Evolutionary conservation across 352 stramenopile species (phyloP), one percentile per base, ranked within the genome.

Genomic region (Pythium oligandrum): DNA sequence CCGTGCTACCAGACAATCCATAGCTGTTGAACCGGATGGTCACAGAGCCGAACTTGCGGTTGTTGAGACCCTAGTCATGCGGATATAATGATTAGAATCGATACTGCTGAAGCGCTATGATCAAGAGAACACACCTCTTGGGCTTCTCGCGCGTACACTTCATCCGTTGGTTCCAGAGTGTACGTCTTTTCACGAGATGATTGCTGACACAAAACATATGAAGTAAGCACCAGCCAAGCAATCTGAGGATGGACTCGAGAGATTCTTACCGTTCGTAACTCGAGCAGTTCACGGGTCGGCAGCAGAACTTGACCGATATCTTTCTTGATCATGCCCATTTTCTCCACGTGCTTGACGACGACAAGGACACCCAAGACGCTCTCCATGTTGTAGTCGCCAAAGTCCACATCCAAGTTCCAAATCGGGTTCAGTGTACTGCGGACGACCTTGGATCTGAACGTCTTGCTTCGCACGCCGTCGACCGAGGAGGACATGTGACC

Each of bases 351-450:
- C 17, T 70, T 70, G 39, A 90, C 78, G 10, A 78, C 76, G 51
- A 88, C 78, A 40, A 82, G 57, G 46, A 90, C 80, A 32, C 80
- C 80, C 42, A 86, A 61, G 45, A 88, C 76, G 40, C 63, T 73
- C 34, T 88, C 75, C 5, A 66, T 76, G 57, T 88, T 77, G 17
- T 88, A 75, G 55, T 88, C 77, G 31, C 80, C 80, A 64, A 90
- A 90, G 61, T 90, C 80, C 43, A 88, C 75, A 55, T 88, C 75
- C 44, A 90, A 78, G 59, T 88, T 86, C 80, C 80, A 90, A 48
- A 88, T 86, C 37, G 80, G 80, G 57, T 90, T 88, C 26, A 90
- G 68, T 40, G 80, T 84, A 48, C 70, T 86, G 68, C 82, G 83
- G 48, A 88, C 68, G 40, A 88, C 56, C 37, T 64, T 73, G 30